A percentile compares a stretch with the other conserved stretches of the same genome.
Evolutionary conservation across 345 rosid species (phyloP).

Genomic region (Populus davidiana): DNA sequence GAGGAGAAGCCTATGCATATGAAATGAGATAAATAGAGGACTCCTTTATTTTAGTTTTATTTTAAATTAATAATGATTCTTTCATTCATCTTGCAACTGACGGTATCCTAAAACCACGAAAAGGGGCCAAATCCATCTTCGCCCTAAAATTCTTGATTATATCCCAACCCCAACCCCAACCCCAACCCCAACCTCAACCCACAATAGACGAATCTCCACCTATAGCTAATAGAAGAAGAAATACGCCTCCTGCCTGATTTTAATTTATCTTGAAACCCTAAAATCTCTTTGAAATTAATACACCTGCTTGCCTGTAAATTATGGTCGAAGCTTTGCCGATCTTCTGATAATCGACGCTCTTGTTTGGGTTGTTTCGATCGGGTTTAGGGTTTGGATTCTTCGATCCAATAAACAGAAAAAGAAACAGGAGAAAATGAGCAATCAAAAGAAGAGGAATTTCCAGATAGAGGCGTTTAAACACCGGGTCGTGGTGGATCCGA

Average conservation of each 20-base stretch:
- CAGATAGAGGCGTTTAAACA: constrained; percentile 99
- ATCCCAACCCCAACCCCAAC: background rate
- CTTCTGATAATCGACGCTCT: background rate
- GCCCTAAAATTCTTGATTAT: background rate
- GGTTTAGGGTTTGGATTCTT: background rate
- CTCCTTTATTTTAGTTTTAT: too few species aligned
- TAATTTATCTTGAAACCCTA: background rate
- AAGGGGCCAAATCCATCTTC: constrained; percentile 8
- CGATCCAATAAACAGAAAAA: background rate
- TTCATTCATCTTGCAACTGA: background rate
- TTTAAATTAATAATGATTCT: background rate
- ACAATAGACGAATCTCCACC: background rate
- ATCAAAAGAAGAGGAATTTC: constrained; percentile 95
- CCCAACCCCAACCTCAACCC: background rate
- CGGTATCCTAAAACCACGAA: background rate
- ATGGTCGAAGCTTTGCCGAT: background rate
- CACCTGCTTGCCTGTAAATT: background rate
- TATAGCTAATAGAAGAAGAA: background rate
- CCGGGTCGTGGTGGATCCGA: constrained; percentile 95
- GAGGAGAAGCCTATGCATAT: too few species aligned
- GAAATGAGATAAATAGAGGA: too few species aligned
- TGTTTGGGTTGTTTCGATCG: background rate
- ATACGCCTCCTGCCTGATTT: background rate
- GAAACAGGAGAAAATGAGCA: constrained; percentile 54
- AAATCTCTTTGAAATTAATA: background rate